Percentiles rank a stretch among this genome's conserved stretches.
These are phyloP conservation scores for Rhodofomes roseus DNA, from an alignment of 1,284 basidiomycete species.

Conservation along the genomic window DNA sequence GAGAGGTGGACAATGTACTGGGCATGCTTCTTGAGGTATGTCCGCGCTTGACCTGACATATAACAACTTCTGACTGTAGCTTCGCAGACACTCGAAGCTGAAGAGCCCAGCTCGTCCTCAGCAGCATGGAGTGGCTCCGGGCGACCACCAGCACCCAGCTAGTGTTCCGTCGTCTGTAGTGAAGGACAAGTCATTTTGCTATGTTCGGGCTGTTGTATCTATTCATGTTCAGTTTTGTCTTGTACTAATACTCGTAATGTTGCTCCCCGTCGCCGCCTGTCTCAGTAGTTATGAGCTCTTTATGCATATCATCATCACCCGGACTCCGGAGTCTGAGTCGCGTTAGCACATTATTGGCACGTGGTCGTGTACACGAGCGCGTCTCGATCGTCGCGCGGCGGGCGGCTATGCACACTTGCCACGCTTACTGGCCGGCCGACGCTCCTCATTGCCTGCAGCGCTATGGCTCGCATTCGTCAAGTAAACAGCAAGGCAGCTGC, in stretches of 20 bases:
- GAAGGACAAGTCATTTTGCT: conserved; percentile 5
- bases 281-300: neutral
- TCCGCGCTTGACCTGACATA: conserved; percentile 2
- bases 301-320: neutral
- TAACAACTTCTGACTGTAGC: conserved; percentile 2
- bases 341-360: neutral
- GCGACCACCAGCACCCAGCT: conserved; percentile 53
- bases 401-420: neutral
- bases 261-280: neutral
- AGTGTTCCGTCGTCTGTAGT: conserved; percentile 10
- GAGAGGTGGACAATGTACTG: conserved; percentile 83
- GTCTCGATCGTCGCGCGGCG: neutral
- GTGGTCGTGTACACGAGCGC: neutral
- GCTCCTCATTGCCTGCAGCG: too few species aligned
- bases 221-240: neutral
- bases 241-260: conserved; percentile 1
- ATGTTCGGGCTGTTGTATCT: conserved; percentile 1
- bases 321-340: neutral
- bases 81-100: conserved; percentile 64
- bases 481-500: neutral
- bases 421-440: neutral
- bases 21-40: conserved; percentile 80
- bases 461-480: neutral
- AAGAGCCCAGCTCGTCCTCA: conserved; percentile 51
- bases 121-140: conserved; percentile 42